phyloP scores from a whole-genome alignment of 2,329 filamentous ascomycete species.

The Colletotrichum tofieldiae region DNA sequence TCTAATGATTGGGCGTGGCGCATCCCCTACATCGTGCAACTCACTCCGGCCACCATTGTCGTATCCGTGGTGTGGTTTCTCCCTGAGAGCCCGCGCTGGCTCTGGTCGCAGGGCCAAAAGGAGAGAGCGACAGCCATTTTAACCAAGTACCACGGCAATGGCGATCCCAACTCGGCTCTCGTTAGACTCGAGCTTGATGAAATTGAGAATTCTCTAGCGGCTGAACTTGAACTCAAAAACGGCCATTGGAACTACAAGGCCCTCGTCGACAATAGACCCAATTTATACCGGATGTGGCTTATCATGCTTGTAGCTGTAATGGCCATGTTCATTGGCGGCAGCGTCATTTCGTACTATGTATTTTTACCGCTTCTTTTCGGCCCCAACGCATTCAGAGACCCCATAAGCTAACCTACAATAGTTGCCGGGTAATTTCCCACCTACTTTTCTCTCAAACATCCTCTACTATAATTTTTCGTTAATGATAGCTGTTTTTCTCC shows the following conservation, averaged over 20 bases:
- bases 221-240: slow-evolving; percentile 56
- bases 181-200: slow-evolving; percentile 60
- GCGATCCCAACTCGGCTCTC: slow-evolving; percentile 53
- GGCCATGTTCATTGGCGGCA: slow-evolving; percentile 65
- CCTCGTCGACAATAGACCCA: slow-evolving; percentile 62
- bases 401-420: neutral
- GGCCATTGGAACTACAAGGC: slow-evolving; percentile 59
- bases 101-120: slow-evolving; percentile 55
- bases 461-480: neutral
- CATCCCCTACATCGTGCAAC: slow-evolving; percentile 62
- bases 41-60: slow-evolving; percentile 59
- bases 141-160: slow-evolving; percentile 59
- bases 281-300: slow-evolving; percentile 64
- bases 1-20: slow-evolving; percentile 65
- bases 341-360: slow-evolving; percentile 64
- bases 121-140: slow-evolving; percentile 51
- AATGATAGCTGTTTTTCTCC: too few species aligned
- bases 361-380: slow-evolving; percentile 32
- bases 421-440: neutral
- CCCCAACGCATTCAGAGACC: slow-evolving; percentile 9
- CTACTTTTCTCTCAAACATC: neutral
- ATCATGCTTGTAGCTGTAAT: slow-evolving; percentile 64
- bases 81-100: slow-evolving; percentile 64
- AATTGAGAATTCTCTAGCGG: slow-evolving; percentile 62
- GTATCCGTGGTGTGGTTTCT: slow-evolving; percentile 62